Conservation (phyloP, 2,329 filamentous ascomycete species). For the Talaromyces sp. region DNA sequence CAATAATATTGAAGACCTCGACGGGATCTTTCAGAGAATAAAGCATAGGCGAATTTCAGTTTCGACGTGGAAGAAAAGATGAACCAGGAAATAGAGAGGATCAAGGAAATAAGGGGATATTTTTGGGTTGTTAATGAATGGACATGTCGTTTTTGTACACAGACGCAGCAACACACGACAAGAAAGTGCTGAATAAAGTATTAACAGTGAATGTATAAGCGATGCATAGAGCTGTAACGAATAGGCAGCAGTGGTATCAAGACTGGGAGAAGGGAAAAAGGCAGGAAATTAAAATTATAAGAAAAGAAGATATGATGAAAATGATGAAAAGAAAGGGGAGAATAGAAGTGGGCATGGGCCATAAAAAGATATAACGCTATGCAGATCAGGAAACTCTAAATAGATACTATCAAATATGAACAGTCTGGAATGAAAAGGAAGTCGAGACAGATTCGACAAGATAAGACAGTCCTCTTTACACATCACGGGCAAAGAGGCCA, state of each 20-base stretch:
- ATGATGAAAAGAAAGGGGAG: background rate
- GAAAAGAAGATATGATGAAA: background rate
- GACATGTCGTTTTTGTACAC: conserved; percentile 10
- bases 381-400: conserved; percentile 7
- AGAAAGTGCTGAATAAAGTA: conserved; percentile 5
- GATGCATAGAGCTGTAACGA: conserved; percentile 2
- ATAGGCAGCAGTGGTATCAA: conserved; percentile 12
- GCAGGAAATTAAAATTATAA: background rate
- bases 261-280: background rate
- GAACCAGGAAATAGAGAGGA: background rate
- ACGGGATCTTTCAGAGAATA: background rate
- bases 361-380: conserved; percentile 7
- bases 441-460: background rate
- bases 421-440: conserved; percentile 1
- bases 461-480: background rate
- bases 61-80: background rate
- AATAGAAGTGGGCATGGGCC: background rate
- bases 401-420: conserved; percentile 6
- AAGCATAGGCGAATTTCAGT: background rate
- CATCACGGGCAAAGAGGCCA: conserved; percentile 4
- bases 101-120: background rate
- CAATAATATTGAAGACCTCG: background rate
- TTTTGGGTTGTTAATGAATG: background rate
- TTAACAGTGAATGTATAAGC: conserved; percentile 11
- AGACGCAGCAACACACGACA: conserved; percentile 6